Evolutionary conservation across 176 grass and related monocot species (phyloP).

Genomic region (Hordeum marinum): DNA sequence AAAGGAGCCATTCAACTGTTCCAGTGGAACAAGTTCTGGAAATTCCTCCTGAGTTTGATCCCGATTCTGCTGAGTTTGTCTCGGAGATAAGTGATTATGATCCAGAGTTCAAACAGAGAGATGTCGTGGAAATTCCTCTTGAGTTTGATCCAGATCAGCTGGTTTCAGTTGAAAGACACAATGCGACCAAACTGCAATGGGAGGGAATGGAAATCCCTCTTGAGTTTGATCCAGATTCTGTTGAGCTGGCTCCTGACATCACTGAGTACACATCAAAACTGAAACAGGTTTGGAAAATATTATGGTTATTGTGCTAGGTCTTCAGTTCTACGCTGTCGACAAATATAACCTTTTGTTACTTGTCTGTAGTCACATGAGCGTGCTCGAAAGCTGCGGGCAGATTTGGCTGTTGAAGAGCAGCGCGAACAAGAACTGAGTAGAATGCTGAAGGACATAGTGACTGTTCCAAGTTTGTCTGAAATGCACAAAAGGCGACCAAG

Average conservation of each 20-base stretch:
- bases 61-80: constrained; percentile 53
- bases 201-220: constrained; percentile 40
- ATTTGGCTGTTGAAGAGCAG: constrained; percentile 93
- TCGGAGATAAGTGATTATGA: constrained; percentile 52
- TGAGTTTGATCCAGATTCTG: constrained; percentile 39
- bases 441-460: constrained; percentile 79
- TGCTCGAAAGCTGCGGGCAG: constrained; percentile 60
- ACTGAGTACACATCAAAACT: constrained; percentile 74
- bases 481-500: constrained; percentile 34
- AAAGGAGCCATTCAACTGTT: constrained; percentile 25
- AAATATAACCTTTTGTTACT: constrained; percentile 21
- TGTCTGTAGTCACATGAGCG: constrained; percentile 73
- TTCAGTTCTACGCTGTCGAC: not conserved
- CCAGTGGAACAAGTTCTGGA: constrained; percentile 30
- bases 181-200: constrained; percentile 21
- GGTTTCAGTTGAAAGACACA: constrained; percentile 26
- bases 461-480: constrained; percentile 43
- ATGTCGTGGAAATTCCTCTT: constrained; percentile 18
- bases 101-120: constrained; percentile 26
- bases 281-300: constrained; percentile 54
- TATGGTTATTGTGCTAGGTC: not conserved
- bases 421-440: constrained; percentile 65
- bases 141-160: constrained; percentile 50
- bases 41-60: constrained; percentile 55
- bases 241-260: constrained; percentile 46